These are phyloP conservation scores for Aegilops bicornis DNA, from an alignment of 176 grass and related monocot species.

Conservation along the genomic window DNA sequence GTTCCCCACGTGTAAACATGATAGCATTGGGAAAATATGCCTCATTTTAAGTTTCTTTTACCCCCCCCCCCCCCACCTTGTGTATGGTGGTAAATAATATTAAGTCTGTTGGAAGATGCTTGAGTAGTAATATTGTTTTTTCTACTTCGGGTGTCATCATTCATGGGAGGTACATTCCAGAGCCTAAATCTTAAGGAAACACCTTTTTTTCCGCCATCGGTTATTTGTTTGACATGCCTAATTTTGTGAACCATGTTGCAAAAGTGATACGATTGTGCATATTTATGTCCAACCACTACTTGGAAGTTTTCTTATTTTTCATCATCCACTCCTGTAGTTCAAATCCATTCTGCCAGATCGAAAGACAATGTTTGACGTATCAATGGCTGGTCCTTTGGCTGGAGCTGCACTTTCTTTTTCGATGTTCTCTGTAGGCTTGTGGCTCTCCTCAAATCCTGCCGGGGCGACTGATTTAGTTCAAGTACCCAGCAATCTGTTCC, in stretches of 20 bases:
- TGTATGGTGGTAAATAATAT: neutral
- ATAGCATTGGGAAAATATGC: neutral
- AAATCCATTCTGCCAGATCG: constrained; percentile 94
- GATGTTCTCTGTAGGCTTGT: constrained; percentile 94
- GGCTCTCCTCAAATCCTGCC: constrained; percentile 79
- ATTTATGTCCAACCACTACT: constrained; percentile 4
- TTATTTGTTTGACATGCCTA: neutral
- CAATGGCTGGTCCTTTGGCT: constrained; percentile 85
- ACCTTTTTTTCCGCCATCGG: neutral
- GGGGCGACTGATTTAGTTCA: constrained; percentile 83
- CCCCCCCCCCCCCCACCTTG: neutral
- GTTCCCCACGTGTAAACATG: constrained; percentile 4
- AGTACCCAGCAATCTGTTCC: constrained; percentile 94
- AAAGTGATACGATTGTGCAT: neutral
- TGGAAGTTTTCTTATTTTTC: constrained; percentile 34
- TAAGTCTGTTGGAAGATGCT: neutral
- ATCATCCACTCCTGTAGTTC: constrained; percentile 72
- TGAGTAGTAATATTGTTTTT: neutral
- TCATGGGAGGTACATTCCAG: neutral
- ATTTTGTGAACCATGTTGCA: constrained; percentile 17
- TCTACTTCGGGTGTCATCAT: constrained; percentile 14
- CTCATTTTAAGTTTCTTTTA: neutral
- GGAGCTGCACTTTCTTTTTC: constrained; percentile 94
- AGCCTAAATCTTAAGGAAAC: neutral
- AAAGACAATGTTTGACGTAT: constrained; percentile 91